These are phyloP conservation scores for Guyanaporus albipodus DNA, from an alignment of 768 basidiomycete species.

Conservation along the genomic window DNA sequence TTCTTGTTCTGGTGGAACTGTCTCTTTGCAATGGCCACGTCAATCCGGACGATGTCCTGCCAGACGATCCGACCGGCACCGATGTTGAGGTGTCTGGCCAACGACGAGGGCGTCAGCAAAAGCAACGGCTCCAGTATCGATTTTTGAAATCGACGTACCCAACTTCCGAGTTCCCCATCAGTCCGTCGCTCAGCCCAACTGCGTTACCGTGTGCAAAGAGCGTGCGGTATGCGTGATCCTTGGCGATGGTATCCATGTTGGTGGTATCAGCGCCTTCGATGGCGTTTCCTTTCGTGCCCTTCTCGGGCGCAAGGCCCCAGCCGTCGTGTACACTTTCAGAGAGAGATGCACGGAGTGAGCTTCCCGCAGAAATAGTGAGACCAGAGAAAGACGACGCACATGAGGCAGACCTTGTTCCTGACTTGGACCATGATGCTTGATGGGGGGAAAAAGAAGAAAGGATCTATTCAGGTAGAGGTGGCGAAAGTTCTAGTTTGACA, in stretches of 20 bases:
- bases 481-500: no score
- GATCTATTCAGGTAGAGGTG: no score
- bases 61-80: constrained; percentile 94
- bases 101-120: not conserved
- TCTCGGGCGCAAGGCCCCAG: constrained; percentile 75
- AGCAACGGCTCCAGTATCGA: no score
- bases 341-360: not conserved
- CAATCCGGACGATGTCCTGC: constrained; percentile 97
- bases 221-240: constrained; percentile 66
- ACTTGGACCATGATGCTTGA: constrained; percentile 43
- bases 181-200: constrained; percentile 86
- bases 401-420: constrained; percentile 89
- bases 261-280: constrained; percentile 81
- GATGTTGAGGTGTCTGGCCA: constrained; percentile 83
- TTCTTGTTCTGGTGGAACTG: constrained; percentile 76
- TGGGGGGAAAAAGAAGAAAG: not conserved
- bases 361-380: not conserved
- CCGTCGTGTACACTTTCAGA: constrained; percentile 84
- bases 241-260: constrained; percentile 85
- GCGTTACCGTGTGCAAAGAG: constrained; percentile 87
- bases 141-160: constrained; percentile 60
- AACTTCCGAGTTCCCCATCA: constrained; percentile 98
- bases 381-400: constrained; percentile 44
- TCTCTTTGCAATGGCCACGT: constrained; percentile 84
- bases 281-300: constrained; percentile 81